Conservation (phyloP, 257 asterid genomes). For the Solanum boliviense region DNA sequence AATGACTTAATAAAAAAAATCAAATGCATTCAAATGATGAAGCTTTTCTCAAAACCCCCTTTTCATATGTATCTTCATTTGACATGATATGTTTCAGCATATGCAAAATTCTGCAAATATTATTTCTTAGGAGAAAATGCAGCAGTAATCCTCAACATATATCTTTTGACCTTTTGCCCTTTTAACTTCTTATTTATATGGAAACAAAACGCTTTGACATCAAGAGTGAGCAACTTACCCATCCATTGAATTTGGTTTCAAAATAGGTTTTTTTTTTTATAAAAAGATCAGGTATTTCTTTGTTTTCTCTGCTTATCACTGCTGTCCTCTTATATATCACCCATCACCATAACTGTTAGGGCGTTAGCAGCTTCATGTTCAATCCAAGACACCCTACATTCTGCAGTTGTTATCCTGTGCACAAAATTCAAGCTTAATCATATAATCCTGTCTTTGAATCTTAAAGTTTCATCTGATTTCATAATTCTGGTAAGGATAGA, state of each 20-base stretch:
- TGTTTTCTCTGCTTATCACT: neutral
- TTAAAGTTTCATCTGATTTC: neutral
- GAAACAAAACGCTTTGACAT: neutral
- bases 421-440: neutral
- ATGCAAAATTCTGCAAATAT: neutral
- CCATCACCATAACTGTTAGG: neutral
- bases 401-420: neutral
- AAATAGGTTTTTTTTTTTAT: neutral
- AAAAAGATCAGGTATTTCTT: neutral
- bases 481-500: neutral
- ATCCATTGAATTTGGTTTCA: neutral
- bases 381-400: neutral
- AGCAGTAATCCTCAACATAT: neutral
- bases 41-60: neutral
- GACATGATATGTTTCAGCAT: neutral
- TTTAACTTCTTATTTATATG: neutral
- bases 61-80: neutral
- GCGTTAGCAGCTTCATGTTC: neutral
- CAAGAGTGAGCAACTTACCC: neutral
- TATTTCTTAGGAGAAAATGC: neutral
- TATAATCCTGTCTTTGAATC: neutral
- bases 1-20: neutral
- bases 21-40: neutral
- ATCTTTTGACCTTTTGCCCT: neutral
- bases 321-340: neutral